Conservation (phyloP, 2,329 filamentous ascomycete genomes). For the Aspergillus awamori region DNA sequence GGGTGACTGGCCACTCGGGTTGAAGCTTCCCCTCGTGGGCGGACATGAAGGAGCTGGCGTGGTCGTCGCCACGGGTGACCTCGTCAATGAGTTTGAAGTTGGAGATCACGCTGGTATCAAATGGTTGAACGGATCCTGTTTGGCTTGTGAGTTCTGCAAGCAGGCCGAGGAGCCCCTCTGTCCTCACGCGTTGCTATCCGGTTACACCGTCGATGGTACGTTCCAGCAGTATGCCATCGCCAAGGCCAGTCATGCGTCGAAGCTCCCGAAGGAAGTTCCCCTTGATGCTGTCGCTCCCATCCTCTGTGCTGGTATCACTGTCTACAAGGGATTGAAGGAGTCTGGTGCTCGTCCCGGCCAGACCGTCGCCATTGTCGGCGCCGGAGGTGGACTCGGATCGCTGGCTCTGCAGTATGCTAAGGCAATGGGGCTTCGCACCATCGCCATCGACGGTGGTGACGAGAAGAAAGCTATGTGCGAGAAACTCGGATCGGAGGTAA, state of each 20-base stretch:
- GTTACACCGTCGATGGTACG: constrained; percentile 88
- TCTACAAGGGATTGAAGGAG: constrained; percentile 91
- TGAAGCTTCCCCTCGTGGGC: constrained; percentile 83
- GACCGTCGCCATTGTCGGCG: constrained; percentile 81
- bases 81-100: constrained; percentile 76
- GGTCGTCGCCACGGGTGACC: constrained; percentile 76
- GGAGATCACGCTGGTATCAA: constrained; percentile 88
- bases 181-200: constrained; percentile 71
- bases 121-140: constrained; percentile 87
- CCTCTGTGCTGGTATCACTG: constrained; percentile 82
- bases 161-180: constrained; percentile 82
- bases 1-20: constrained; percentile 84
- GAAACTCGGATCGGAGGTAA: constrained; percentile 65
- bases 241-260: constrained; percentile 84
- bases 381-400: constrained; percentile 78
- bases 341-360: constrained; percentile 73
- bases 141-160: constrained; percentile 81
- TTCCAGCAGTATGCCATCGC: constrained; percentile 93
- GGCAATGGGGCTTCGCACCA: constrained; percentile 80
- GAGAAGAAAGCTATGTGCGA: constrained; percentile 73
- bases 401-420: constrained; percentile 85
- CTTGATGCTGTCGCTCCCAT: constrained; percentile 81
- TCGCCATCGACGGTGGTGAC: constrained; percentile 80
- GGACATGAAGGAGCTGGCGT: constrained; percentile 79
- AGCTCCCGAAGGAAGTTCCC: constrained; percentile 75